Conservation (phyloP, 1,139 yeast species). For the Geotrichum reessii region DNA sequence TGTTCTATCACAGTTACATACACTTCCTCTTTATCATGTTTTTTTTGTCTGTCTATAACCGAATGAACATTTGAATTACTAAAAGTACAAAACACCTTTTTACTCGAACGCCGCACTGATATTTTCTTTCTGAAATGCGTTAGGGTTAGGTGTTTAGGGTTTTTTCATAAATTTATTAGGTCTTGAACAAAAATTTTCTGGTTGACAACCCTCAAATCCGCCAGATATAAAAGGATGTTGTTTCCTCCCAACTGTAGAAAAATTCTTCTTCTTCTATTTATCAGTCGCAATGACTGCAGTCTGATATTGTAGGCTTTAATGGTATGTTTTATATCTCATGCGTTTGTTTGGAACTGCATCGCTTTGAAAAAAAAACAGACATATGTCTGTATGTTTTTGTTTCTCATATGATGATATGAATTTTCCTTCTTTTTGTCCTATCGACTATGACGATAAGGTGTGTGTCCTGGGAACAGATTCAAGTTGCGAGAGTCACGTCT, state of each 20-base stretch:
- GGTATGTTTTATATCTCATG: neutral
- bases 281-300: neutral
- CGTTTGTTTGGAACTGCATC: neutral
- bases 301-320: neutral
- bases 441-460: slow-evolving; percentile 85
- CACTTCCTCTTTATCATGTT: no score
- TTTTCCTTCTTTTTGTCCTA: slow-evolving; percentile 74
- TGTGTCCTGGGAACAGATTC: slow-evolving; percentile 40
- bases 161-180: neutral
- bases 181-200: neutral
- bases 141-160: neutral
- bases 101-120: no score
- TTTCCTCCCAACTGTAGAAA: neutral
- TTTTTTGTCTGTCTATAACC: no score
- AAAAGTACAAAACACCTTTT: no score
- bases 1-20: no score
- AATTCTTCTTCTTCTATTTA: neutral
- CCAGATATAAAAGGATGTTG: neutral
- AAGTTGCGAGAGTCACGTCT: slow-evolving; percentile 26
- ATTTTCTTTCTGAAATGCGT: neutral
- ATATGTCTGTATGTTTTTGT: neutral
- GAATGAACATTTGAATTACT: no score
- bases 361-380: neutral
- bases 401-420: slow-evolving; percentile 31
- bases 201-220: neutral